These are phyloP conservation scores for Gautieria morchelliformis DNA, from an alignment of 768 basidiomycete genomes.

Conservation along the genomic window DNA sequence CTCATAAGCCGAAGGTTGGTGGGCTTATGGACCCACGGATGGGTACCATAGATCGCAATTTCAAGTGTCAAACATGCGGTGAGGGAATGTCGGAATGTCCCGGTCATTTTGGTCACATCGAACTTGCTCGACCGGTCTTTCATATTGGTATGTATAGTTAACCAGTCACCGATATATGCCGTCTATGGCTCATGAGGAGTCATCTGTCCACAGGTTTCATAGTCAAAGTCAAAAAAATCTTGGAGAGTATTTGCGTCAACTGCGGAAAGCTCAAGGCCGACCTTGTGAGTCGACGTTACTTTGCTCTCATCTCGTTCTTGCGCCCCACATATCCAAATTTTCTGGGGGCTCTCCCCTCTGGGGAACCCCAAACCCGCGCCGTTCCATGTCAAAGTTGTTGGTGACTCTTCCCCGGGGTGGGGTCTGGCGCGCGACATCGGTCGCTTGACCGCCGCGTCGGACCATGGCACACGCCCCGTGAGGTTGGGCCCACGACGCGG, in stretches of 20 bases:
- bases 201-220: constrained; percentile 62
- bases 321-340: constrained; percentile 86
- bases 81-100: constrained; percentile 99
- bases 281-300: constrained; percentile 75
- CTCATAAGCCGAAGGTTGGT: constrained; percentile 81
- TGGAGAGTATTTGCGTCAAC: constrained; percentile 97
- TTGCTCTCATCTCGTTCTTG: constrained; percentile 81
- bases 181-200: constrained; percentile 1
- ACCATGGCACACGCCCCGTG: constrained; percentile 56
- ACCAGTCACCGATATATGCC: not conserved
- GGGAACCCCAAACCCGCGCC: constrained; percentile 93
- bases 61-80: constrained; percentile 99
- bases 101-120: constrained; percentile 98
- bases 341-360: constrained; percentile 97
- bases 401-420: constrained; percentile 70
- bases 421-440: constrained; percentile 77
- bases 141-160: constrained; percentile 78
- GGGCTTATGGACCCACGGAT: constrained; percentile 97
- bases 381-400: constrained; percentile 30
- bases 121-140: constrained; percentile 93
- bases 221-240: constrained; percentile 98
- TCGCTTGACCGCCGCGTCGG: constrained; percentile 87
- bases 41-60: constrained; percentile 95
- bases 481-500: constrained; percentile 85
- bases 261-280: constrained; percentile 98